Percentiles rank a stretch among this genome's conserved stretches.
These are phyloP conservation scores for Debaryomyces nepalensis DNA, from an alignment of 1,139 yeast genomes.

Conservation along the genomic window DNA sequence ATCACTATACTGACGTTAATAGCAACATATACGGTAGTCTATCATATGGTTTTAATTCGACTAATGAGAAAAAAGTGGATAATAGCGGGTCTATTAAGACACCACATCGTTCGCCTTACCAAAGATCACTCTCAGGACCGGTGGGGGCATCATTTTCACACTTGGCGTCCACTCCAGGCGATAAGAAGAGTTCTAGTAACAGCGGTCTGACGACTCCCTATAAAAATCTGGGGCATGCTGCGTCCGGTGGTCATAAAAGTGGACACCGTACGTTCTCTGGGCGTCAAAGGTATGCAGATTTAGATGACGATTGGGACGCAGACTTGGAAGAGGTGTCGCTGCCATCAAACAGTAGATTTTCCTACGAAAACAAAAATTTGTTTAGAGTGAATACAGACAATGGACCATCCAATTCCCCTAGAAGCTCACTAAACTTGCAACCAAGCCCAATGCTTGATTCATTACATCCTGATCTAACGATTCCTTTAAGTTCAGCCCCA, in stretches of 20 bases:
- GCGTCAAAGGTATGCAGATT: slow-evolving; percentile 51
- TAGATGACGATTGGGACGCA: slow-evolving; percentile 95
- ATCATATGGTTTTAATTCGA: slow-evolving; percentile 15
- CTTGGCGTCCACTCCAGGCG: slow-evolving; percentile 17
- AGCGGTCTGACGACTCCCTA: slow-evolving; percentile 7
- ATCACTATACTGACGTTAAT: slow-evolving; percentile 35
- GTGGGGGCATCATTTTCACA: slow-evolving; percentile 24
- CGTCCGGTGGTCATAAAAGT: slow-evolving; percentile 1
- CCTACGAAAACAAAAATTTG: slow-evolving; percentile 14
- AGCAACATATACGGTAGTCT: slow-evolving; percentile 48
- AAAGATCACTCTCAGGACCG: slow-evolving; percentile 25
- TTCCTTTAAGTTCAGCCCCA: slow-evolving; percentile 20
- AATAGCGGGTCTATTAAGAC: slow-evolving; percentile 15
- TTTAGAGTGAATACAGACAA: slow-evolving; percentile 15
- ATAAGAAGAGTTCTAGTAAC: background rate
- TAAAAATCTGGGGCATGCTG: slow-evolving; percentile 5
- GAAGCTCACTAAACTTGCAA: slow-evolving; percentile 19
- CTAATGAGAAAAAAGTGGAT: slow-evolving; percentile 12
- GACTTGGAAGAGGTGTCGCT: slow-evolving; percentile 58
- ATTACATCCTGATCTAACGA: slow-evolving; percentile 43
- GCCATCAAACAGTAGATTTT: slow-evolving; percentile 6
- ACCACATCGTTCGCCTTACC: slow-evolving; percentile 20
- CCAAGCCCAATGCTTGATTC: slow-evolving; percentile 46
- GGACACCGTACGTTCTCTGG: slow-evolving; percentile 18
- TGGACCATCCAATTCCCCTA: slow-evolving; percentile 14